Evolutionary conservation across 1,139 yeast genomes (phyloP), one percentile per base, ranked within the genome.

Genomic region (Suhomyces anneliseae): DNA sequence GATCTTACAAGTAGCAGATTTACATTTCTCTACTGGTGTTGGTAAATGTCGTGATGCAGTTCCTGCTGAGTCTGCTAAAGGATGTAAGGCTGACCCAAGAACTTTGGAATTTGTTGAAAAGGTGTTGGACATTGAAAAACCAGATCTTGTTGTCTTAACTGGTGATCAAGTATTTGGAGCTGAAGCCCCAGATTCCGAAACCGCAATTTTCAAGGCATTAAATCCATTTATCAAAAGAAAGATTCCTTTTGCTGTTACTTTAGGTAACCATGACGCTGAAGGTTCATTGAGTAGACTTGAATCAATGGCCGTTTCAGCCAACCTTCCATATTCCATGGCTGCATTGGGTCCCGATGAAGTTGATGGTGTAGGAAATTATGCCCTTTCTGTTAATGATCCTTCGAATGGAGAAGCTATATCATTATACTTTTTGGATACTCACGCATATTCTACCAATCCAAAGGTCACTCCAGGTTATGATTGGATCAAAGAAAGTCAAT

Each of bases 181-280:
- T 19, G 74, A 72, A 8, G 74, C 89, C 0, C 88, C 87, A 1
- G 97, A 92, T 61, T 76, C 95, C 0, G 87, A 85, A 59, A 81
- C 95, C 0, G 83, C 96, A 0, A 57, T 90, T 15, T 74, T 85
- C 53, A 92, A 92, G 62, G 93, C 86, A 0, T 74, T 87, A n/a
- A 72, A 79, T 5, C 95, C 96, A 1, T 78, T 87, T 40, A 76
- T 90, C 26, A 56, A 70, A 27, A 71, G 89, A 36, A 67, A 75
- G 39, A 84, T 90, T 7, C 97, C 97, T 3, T 92, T 79, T 70
- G 93, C 96, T 0, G 77, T 86, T 54, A 83, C 87, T 0, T 71
- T 88, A 67, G 96, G 96, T 1, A 87, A 87, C 56, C 95, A 87
- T 61, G 93, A 88, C 59, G 92, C 87, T 57, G 95, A 90, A 64